Evolutionary conservation across 176 grass and related monocot genomes (phyloP), one percentile per base, ranked within the genome.

Genomic region (Cenchrus purpureus): DNA sequence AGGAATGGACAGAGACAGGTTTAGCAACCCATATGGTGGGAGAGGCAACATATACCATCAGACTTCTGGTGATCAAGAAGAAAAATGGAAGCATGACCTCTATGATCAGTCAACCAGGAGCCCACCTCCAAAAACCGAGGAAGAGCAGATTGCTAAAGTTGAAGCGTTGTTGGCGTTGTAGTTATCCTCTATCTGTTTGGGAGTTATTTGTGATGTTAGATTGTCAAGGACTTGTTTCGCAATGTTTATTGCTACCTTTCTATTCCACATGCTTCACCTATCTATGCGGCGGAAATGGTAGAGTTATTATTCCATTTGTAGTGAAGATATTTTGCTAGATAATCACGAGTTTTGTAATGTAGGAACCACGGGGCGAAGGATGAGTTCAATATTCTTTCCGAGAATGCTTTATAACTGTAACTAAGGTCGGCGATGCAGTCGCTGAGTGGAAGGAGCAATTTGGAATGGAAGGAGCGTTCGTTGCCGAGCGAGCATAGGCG

Each of bases 71-170:
- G 73, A 73, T 78, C 81, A 92, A 73, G 87, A 42, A 68, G 88
- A 99, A 57, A 99, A 89, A 89, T 99, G 97, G 93, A 96, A 92
- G 86, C 97, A 96, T 89, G 97, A 99, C 82, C 90, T 92, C 65
- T 99, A 90, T 82, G 91, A 99, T 67, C 88, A 99, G 83, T 83
- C 86, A 7, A 95, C 91, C 64, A 90, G 85, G 83, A 89, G 86
- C 71, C 88, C 90, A 20, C 80, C 88, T 77, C 91, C 86, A 12
- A 86, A 89, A 88, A 99, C 91, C 4, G 91, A 96, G 84, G 93
- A 99, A 87, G 97, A 99, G 42, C 93, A 96, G 84, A 88, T 99
- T 84, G 93, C 93, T 8, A 96, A 96, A 92, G 84, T 99, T 45
- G 97, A 96, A 83, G 86, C 94, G 34, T 51, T 99, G n/a, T 73